Percentiles rank a stretch among this genome's conserved stretches.
Evolutionary conservation across 2,329 filamentous ascomycete species (phyloP).

Genomic region (Aspergillus nomiae): DNA sequence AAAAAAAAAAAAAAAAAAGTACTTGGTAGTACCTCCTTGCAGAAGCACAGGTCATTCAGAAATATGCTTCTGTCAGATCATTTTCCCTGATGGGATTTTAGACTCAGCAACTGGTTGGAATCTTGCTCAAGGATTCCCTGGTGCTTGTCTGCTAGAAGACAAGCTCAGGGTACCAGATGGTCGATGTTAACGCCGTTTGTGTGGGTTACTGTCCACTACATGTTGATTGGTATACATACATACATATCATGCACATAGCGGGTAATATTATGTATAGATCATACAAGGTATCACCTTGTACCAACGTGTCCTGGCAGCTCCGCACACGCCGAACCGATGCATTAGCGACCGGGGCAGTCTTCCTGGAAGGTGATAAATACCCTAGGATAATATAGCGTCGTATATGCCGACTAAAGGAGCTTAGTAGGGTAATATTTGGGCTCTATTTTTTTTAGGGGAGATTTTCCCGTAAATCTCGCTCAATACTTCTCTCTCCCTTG

Average conservation of each 20-base stretch:
- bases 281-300: neutral
- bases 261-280: neutral
- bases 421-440: neutral
- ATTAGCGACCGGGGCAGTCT: slow-evolving; percentile 11
- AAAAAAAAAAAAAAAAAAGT: neutral
- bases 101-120: neutral
- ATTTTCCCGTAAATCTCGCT: neutral
- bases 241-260: neutral
- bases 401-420: neutral
- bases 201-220: neutral
- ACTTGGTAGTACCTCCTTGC: slow-evolving; percentile 1
- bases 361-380: neutral
- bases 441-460: neutral
- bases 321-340: slow-evolving; percentile 7
- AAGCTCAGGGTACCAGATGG: neutral
- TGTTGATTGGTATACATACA: neutral
- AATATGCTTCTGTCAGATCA: neutral
- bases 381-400: neutral
- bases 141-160: neutral
- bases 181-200: neutral
- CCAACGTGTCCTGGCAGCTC: slow-evolving; percentile 11
- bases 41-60: neutral
- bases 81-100: neutral
- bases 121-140: neutral
- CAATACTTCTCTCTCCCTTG: neutral